Base-by-base conservation (phyloP, 2,329 filamentous ascomycete species). In the Graphilbum sp. region DNA sequence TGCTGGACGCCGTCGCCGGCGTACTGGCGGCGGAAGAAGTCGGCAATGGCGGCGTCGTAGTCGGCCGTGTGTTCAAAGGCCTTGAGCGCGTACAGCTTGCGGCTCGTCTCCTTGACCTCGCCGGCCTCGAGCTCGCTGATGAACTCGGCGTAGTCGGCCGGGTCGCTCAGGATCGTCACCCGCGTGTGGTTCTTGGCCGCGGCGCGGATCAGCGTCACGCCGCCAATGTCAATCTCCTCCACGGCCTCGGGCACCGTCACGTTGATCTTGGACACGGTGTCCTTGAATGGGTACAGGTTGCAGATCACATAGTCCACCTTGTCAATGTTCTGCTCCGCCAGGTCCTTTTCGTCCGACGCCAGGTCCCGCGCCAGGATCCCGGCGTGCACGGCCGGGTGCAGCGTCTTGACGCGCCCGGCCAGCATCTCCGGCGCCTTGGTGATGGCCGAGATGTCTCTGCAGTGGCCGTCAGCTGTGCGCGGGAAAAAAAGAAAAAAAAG, bases 241-340 rank as follows among this genome's bases (percentile, higher is more conserved):
- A 98, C 88, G 37, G 90, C 90, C 64, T 98, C 88, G 37, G 84
- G 76, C 45, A 98, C 83, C 44, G 88, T 96, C 52, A 98, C 90
- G 54, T 94, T 93, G 66, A 92, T 77, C 70, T 95, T 93, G 51
- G 86, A 81, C 50, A 98, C 78, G 24, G 90, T 98, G 58, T 96
- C 87, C 67, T 95, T 95, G 76, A 98, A 98, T 12, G 90, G 90
- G 62, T 98, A 96, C 40, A 98, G 72, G 65, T 98, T 98, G 79
- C 90, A 96, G 56, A 98, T 80, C 50, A 94, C 85, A 52, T 79
- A 93, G 70, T 93, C 85, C 43, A 94, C 85, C 65, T 93, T 93
- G 65, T 82, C 72, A 58, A 94, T 94, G 62, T 86, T 90, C 64
- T 93, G 85, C 59, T 90, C 82, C 37, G 84, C 85, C 36, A 98